Base-by-base conservation (phyloP, 805 yeast genomes). In the Wilhelminamyces savonicus region DNA sequence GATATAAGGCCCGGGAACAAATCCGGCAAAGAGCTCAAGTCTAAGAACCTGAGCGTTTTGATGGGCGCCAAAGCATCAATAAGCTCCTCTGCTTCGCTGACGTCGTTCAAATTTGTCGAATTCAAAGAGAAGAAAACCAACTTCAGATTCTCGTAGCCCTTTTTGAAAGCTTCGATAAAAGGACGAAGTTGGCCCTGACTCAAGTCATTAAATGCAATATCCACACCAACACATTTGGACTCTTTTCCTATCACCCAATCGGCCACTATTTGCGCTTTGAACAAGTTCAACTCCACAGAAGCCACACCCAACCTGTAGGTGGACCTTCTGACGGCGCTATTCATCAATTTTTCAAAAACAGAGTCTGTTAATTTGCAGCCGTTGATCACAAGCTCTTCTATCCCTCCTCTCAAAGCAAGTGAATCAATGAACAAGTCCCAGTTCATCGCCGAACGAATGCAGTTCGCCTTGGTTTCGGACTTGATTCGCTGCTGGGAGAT, bases 281-380 rank as follows among this genome's bases (percentile, higher is more conserved):
- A 46, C 4, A 43, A 23, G 39, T 69, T 69, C 29, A 74, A 48
- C 28, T 67, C 71, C n/a, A 66, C 66, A 2, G 71, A 59, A 0
- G 79, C 80, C 13, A 74, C 54, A 3, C 80, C 79, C 16, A 74
- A 47, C 35, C 79, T 52, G 47, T 60, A 62, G 1, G 80, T 74
- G 11, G 59, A 52, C 14, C 59, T 36, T 10, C 46, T 40, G 10
- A 73, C 53, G 0, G 75, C 74, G 15, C 52, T 54, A 7, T 50
- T 50, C 15, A 74, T 57, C 26, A 74, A 53, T 7, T 53, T 48
- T 21, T 51, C 43, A 36, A 72, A 72, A 21, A 55, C 61, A 3
- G 48, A 52, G 35, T 66, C 69, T 3, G 61, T 45, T 24, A 74
- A 45, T 38, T 69, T 67, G 44, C 78, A 74, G 1, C 80, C 79